Evolutionary conservation across 352 stramenopile species (phyloP), one percentile per base, ranked within the genome.

Genomic region (Albugo candida): DNA sequence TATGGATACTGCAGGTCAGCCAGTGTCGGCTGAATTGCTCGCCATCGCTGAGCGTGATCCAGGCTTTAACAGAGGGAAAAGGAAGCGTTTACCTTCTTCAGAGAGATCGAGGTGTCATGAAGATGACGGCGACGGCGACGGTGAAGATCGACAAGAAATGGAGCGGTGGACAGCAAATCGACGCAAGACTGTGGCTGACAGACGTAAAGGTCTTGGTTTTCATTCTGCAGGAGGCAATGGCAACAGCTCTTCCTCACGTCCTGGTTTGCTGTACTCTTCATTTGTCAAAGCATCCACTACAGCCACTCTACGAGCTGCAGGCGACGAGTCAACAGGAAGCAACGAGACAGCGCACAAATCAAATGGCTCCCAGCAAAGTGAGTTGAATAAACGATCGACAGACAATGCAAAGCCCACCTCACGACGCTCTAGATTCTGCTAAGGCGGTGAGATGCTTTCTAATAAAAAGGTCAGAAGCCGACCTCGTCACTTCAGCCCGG

Each of bases 1-100:
- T 50, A 81, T 93, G 70, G 68, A 88, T 20, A 55, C 84, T 0
- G 83, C 80, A 1, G 60, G 67, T 0, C 80, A 93, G 52, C 13
- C 24, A 1, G 68, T 85, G 0, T 56, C 55, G 10, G 4, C 48
- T 1, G 78, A 88, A 20, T 48, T 92, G 11, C 43, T 88, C 14
- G 49, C 69, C 1, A 47, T 92, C 13, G 75, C 73, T 5, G 61
- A 65, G 42, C 45, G 54, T 13, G 69, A 83, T 31, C 47, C 55
- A 1, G 60, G 60, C 2, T 86, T 83, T 37, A 63, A 66, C 36
- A 58, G 70, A n/a, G 67, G 65, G 19, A 20, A 48, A 1, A 49
- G 42, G 38, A 43, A 24, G 17, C 17, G 20, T 16, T 16, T 41
- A 8, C 3, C 38, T 24, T 8, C 17, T 19, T 10, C 43, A 21